Conservation (phyloP, 257 asterid species). For the Solanum clarkiae region DNA sequence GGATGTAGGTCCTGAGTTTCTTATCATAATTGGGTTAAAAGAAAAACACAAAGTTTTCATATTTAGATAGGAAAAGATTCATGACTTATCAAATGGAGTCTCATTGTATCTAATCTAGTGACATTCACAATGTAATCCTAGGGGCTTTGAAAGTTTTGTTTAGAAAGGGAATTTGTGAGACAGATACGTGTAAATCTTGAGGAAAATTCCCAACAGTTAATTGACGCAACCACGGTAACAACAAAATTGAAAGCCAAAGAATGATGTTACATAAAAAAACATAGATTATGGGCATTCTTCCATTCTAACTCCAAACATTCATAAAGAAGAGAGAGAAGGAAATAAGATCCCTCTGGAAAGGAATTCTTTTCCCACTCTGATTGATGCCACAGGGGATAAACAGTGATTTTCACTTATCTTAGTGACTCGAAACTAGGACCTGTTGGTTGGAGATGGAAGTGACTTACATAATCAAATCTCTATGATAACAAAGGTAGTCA, state of each 20-base stretch:
- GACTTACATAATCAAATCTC: background rate
- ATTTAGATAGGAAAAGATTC: no score
- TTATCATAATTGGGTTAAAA: no score
- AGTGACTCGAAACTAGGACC: background rate
- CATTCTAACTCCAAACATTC: background rate
- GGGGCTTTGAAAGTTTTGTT: no score
- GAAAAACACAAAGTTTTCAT: no score
- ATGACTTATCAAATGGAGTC: no score
- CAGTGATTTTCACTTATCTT: background rate
- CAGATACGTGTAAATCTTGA: no score
- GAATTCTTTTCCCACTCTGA: background rate
- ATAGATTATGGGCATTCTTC: background rate
- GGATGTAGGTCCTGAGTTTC: no score
- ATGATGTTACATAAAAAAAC: background rate
- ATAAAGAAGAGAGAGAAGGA: background rate
- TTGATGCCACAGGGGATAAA: background rate
- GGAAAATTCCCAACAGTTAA: no score
- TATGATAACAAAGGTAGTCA: slow-evolving; percentile 5
- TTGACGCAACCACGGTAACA: background rate
- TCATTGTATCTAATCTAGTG: no score
- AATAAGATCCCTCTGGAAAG: background rate
- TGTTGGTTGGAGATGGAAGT: background rate
- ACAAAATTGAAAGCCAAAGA: background rate
- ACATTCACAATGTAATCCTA: no score
- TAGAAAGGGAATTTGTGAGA: no score